Conservation (phyloP, 192 early-diverging fungal species). For the Rhizophagus sp. region DNA sequence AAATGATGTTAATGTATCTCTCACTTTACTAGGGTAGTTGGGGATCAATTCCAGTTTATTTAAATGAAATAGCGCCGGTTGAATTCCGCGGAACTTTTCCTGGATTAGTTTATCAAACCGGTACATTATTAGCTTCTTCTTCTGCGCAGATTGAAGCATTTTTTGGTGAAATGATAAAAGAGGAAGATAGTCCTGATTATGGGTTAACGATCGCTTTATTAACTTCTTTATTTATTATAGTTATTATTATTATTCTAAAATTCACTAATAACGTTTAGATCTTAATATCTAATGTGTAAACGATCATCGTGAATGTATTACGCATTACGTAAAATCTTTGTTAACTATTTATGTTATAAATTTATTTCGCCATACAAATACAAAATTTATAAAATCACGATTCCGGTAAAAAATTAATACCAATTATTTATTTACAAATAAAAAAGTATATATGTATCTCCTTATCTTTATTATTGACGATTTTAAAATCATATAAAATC, state of each 20-base stretch:
- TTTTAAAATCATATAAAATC: too few species aligned
- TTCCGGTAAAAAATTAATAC: too few species aligned
- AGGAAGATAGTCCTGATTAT: conserved; percentile 47
- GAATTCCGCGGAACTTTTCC: conserved; percentile 67
- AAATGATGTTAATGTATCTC: neutral
- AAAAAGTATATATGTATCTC: too few species aligned
- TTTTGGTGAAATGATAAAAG: conserved; percentile 38
- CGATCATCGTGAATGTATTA: too few species aligned
- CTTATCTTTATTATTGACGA: too few species aligned
- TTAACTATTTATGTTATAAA: too few species aligned
- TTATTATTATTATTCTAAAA: neutral
- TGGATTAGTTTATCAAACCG: conserved; percentile 75
- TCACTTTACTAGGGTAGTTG: conserved; percentile 8
- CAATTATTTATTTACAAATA: too few species aligned
- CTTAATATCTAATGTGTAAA: too few species aligned
- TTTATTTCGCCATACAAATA: too few species aligned
- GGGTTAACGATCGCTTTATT: conserved; percentile 60
- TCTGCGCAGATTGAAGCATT: conserved; percentile 58
- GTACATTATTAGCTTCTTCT: conserved; percentile 64
- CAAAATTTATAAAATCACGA: too few species aligned
- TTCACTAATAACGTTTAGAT: neutral
- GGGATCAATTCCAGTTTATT: conserved; percentile 69
- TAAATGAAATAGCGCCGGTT: conserved; percentile 69
- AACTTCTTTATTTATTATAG: neutral
- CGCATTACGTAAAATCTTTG: too few species aligned